These are phyloP conservation scores for Emergomyces pasteurianus DNA, from an alignment of 2,329 filamentous ascomycete species.

Conservation along the genomic window DNA sequence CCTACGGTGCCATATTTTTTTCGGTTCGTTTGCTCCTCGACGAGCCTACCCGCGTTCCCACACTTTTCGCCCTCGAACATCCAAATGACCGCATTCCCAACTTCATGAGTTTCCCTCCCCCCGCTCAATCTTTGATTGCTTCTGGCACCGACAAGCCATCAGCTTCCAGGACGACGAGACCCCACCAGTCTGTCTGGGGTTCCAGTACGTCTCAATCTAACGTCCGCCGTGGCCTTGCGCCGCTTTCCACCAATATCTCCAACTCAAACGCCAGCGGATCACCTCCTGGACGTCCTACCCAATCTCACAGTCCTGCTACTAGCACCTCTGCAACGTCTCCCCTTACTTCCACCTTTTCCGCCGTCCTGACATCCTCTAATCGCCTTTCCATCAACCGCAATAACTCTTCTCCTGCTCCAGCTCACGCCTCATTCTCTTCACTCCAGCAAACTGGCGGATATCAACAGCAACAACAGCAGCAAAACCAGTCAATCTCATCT, in stretches of 20 bases:
- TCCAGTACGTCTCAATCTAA: conserved; percentile 42
- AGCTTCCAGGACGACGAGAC: conserved; percentile 31
- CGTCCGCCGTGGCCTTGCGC: conserved; percentile 45
- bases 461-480: conserved; percentile 36
- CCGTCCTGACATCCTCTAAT: conserved; percentile 38
- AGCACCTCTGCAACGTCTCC: conserved; percentile 40
- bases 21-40: not conserved
- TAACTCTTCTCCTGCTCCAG: conserved; percentile 43
- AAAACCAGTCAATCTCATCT: conserved; percentile 43
- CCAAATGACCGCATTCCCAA: conserved; percentile 41
- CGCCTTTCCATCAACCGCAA: conserved; percentile 40
- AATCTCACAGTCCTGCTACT: conserved; percentile 38
- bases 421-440: conserved; percentile 43
- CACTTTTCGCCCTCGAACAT: conserved; percentile 28
- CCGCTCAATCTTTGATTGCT: conserved; percentile 41
- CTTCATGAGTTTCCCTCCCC: conserved; percentile 45
- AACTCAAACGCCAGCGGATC: conserved; percentile 29
- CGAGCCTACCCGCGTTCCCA: conserved; percentile 5
- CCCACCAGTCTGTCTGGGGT: conserved; percentile 47
- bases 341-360: conserved; percentile 41
- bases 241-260: conserved; percentile 43
- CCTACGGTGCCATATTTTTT: not conserved
- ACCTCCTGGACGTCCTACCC: conserved; percentile 32
- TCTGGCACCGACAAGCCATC: conserved; percentile 38
- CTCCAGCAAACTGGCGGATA: conserved; percentile 40